Conservation (phyloP, 139 green algal species). For the Coelastrella sp. region DNA sequence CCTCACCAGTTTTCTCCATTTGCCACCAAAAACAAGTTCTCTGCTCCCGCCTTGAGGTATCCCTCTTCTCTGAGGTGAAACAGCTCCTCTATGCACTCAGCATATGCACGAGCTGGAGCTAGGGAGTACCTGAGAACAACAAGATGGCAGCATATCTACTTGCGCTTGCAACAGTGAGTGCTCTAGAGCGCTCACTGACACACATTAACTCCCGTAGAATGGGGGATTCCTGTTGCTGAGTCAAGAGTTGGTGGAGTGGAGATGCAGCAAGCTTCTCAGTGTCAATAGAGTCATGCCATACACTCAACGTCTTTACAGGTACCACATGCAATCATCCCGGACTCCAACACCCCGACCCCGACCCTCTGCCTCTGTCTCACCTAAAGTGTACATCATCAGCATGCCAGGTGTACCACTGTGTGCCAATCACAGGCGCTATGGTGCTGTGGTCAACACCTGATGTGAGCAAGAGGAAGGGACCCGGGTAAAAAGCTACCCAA, state of each 20-base stretch:
- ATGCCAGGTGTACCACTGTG: constrained; percentile 90
- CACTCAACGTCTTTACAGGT: too few species aligned
- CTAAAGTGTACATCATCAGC: constrained; percentile 72
- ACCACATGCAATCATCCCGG: background rate
- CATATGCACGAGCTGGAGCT: constrained; percentile 75
- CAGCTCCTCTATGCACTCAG: constrained; percentile 52
- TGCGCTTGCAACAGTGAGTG: background rate
- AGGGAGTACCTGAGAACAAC: constrained; percentile 44
- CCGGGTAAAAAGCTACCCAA: constrained; percentile 85
- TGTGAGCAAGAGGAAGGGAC: constrained; percentile 52
- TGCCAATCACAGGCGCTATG: constrained; percentile 80
- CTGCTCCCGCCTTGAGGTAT: constrained; percentile 29
- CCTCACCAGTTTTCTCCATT: constrained; percentile 43
- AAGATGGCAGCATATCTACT: background rate
- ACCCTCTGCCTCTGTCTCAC: constrained; percentile 1
- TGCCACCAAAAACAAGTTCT: constrained; percentile 46
- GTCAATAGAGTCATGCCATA: too few species aligned
- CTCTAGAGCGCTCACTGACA: too few species aligned
- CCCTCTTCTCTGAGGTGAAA: constrained; percentile 20
- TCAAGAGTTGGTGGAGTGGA: too few species aligned
- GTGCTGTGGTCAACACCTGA: constrained; percentile 77
- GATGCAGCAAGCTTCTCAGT: too few species aligned
- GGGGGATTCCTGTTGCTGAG: too few species aligned
- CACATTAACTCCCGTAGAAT: background rate
- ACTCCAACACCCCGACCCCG: background rate